Evolutionary conservation across 108 stramenopile species (phyloP).

Genomic region (Hondaea fermentalgiana): DNA sequence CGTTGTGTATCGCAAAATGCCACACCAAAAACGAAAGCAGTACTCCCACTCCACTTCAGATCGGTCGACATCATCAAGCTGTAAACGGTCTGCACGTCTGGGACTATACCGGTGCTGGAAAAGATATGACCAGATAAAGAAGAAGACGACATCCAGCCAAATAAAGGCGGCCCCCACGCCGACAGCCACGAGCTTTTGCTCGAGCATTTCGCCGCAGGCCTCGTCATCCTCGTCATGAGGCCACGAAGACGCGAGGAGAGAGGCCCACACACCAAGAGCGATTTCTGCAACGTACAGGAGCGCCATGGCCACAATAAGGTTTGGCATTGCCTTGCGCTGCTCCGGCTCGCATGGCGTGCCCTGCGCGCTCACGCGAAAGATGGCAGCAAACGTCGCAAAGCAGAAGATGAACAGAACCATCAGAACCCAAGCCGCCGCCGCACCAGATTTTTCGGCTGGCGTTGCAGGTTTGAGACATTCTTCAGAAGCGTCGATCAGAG

Average conservation of each 20-base stretch:
- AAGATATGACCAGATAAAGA: background rate
- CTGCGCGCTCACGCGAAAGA: background rate
- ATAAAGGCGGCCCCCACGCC: background rate
- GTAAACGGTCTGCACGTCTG: background rate
- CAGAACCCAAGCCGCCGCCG: background rate
- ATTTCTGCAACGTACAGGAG: background rate
- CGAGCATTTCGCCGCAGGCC: background rate
- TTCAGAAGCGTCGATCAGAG: background rate
- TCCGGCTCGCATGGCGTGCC: background rate
- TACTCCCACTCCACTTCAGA: background rate
- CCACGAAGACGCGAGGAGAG: background rate
- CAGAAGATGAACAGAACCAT: background rate
- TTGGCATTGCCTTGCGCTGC: background rate
- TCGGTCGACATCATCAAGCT: background rate
- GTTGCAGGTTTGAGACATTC: background rate
- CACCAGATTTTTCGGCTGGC: background rate
- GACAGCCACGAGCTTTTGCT: background rate
- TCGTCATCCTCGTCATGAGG: background rate
- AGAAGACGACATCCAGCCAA: background rate
- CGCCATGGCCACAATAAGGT: background rate
- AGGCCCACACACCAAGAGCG: background rate
- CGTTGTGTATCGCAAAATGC: background rate
- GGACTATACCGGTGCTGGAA: background rate
- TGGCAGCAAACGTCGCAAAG: background rate
- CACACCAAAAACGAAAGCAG: background rate